Evolutionary conservation across 1,139 yeast genomes (phyloP), one percentile per base, ranked within the genome.

Genomic region (Hyphopichia pseudoburtonii): DNA sequence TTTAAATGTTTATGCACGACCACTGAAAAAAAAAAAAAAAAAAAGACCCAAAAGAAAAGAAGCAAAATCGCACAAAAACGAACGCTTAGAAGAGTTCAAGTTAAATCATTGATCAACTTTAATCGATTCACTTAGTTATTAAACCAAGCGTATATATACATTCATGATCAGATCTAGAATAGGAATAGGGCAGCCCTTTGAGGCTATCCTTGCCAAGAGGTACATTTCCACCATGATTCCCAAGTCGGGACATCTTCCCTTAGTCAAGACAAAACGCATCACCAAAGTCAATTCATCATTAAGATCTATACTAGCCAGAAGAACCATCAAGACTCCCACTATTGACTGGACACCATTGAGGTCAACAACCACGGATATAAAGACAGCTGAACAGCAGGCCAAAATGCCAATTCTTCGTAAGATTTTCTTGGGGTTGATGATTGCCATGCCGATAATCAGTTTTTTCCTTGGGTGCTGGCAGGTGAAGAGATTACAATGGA

Each of bases 401-500:
- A 69, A 55, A 50, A 63, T 45, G 39, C 71, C 64, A 22, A 45
- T 57, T 11, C 66, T 79, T 21, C 66, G 82, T 41, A 64, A 64
- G 30, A 66, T 81, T 26, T 70, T 82, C 16, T 58, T 84, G 34
- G 76, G 80, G 0, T 59, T 84, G 19, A 69, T 85, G 75, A 62
- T 87, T 30, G 78, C 92, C 17, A 92, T 95, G 86, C 99, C 99
- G 0, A 72, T 89, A 0, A 73, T 89, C 1, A 78, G 96, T 8
- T 87, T 92, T 56, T 84, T 81, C 26, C 67, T 92, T 34, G 98
- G 98, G 2, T 79, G 94, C 40, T 92, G 98, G 99, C 99, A 92
- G 63, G 82, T 87, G 29, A 69, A 78, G 50, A 71, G 99, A 46
- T 66, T 92, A 38, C 70, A 78, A 42, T 92, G 98, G 98, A 94